Conservation (phyloP, 257 asterid genomes). For the Coffea canephora region DNA sequence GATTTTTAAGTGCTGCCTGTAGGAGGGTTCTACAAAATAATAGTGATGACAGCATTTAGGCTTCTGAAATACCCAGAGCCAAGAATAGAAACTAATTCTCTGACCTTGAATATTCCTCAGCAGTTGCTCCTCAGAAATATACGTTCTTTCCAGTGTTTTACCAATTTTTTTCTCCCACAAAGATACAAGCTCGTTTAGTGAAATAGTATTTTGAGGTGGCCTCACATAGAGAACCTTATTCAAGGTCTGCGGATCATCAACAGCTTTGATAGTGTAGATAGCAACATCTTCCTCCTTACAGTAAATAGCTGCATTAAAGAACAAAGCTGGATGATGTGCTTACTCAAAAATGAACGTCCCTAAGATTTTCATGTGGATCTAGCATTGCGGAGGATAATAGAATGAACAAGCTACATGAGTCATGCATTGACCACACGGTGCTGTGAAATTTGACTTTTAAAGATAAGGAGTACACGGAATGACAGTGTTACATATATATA, state of each 20-base stretch:
- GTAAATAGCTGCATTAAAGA: conserved; percentile 35
- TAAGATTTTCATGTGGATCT: too few species aligned
- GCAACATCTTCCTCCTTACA: conserved; percentile 52
- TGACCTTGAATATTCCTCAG: conserved; percentile 47
- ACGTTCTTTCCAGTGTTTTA: conserved; percentile 40
- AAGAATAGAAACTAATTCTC: background rate
- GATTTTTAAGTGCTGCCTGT: background rate
- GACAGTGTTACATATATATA: background rate
- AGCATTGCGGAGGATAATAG: background rate
- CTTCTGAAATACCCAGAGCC: background rate
- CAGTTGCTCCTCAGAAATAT: conserved; percentile 45
- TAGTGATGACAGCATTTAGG: background rate
- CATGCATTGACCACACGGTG: background rate
- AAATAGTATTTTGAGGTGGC: conserved; percentile 43
- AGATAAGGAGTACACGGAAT: background rate
- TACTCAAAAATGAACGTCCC: background rate
- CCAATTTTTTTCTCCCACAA: conserved; percentile 61
- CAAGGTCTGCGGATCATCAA: conserved; percentile 53
- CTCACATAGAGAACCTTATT: conserved; percentile 52
- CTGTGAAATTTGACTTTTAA: background rate
- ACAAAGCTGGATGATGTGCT: background rate
- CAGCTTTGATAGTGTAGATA: conserved; percentile 45
- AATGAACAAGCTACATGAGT: background rate
- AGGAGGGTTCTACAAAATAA: background rate
- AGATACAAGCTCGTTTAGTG: conserved; percentile 46